Evolutionary conservation across 306 rosid genomes (phyloP), one percentile per base, ranked within the genome.

Genomic region (Fragaria vesca): DNA sequence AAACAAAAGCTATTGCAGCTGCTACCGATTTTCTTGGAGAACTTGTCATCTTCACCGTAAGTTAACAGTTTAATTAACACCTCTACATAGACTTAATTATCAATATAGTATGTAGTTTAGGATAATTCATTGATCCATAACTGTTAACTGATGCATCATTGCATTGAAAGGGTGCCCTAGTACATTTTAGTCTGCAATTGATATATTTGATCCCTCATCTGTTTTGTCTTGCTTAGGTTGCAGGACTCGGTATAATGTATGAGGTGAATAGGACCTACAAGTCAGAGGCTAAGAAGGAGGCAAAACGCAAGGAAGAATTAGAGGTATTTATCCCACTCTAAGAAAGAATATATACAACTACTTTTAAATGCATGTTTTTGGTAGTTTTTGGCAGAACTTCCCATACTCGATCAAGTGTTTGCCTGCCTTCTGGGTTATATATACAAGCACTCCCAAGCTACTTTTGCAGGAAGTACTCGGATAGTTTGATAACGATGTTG

Each of bases 211-310:
- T 32, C 46, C 30, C 28, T 32, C 42, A 57, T n/a, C 24, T 24
- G 77, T 8, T 55, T 34, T 40, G 40, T 36, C 43, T 24, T 55
- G 57, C 43, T 24, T 55, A 73, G 77, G 77, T 57, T 73, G 77
- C 77, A 40, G 77, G 77, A 73, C 15, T 57, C 16, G 54, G 10
- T 40, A 42, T 73, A 1, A 16, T 73, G 68, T 73, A 20, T 57
- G 77, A 73, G 68, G 77, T 73, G 77, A 26, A 40, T 13, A 57
- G 77, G 47, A 73, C 10, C 63, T 62, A 46, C 46, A 73, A 61
- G 43, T 40, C 77, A 24, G 77, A 73, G 63, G 68, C 77, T 38
- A 38, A 32, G 47, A 73, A 57, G 67, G 77, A 73, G 77, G 77
- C 63, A 8, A 17, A 21, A 34, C 77, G 68, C 26, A 73, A 40